A percentile compares a stretch with the other conserved stretches of the same genome.
These are phyloP conservation scores for Radiomyces spectabilis DNA, from an alignment of 192 early-diverging fungal genomes.

Conservation along the genomic window DNA sequence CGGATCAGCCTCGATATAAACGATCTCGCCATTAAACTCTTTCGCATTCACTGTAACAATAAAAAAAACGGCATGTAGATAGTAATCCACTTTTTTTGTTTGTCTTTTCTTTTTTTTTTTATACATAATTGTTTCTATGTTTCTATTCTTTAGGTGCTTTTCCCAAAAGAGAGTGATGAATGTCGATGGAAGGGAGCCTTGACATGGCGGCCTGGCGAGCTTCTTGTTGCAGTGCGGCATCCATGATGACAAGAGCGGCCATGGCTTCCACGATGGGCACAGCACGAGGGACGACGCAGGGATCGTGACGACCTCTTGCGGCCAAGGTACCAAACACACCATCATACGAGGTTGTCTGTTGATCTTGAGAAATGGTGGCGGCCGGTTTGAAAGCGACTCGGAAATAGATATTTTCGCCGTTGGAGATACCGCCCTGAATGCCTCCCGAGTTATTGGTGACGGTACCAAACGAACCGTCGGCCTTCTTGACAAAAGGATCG, in stretches of 20 bases:
- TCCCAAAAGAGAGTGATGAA: conserved; percentile 27
- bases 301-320: conserved; percentile 94
- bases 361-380: conserved; percentile 91
- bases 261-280: conserved; percentile 98
- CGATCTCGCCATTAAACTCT: no score
- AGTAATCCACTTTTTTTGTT: neutral
- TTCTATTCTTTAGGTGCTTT: conserved; percentile 15
- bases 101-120: neutral
- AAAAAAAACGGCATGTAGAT: neutral
- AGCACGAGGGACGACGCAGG: conserved; percentile 93
- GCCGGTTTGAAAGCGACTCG: conserved; percentile 96
- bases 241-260: conserved; percentile 91
- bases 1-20: no score
- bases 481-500: conserved; percentile 74
- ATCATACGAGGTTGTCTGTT: conserved; percentile 81
- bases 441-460: conserved; percentile 93
- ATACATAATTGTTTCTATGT: neutral
- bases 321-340: conserved; percentile 76
- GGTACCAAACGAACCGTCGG: conserved; percentile 65
- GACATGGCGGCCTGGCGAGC: conserved; percentile 44
- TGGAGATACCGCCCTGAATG: conserved; percentile 95
- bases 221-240: conserved; percentile 59
- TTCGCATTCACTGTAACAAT: no score
- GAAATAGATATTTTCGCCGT: conserved; percentile 96
- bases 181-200: conserved; percentile 39